A percentile compares a stretch with the other conserved stretches of the same genome.
Evolutionary conservation across 495 filamentous ascomycete species (phyloP).

Genomic region (Cryomyces minteri): DNA sequence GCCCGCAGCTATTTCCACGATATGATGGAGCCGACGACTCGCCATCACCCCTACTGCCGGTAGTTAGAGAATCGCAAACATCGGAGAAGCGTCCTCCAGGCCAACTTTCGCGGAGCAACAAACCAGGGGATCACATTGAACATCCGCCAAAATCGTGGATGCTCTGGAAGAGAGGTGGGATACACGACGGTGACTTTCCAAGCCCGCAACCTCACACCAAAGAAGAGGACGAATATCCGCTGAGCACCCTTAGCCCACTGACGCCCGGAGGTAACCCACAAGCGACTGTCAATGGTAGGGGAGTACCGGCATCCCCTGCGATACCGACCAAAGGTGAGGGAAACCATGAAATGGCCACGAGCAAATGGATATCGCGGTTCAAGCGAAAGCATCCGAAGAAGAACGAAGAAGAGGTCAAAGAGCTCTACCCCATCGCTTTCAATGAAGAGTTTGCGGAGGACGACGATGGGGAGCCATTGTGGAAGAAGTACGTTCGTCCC

Average conservation of each 20-base stretch:
- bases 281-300: background rate
- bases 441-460: constrained; percentile 45
- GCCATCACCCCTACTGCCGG: no score
- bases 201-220: constrained; percentile 24
- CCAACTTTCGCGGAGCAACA: background rate
- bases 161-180: constrained; percentile 9
- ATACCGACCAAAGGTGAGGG: background rate
- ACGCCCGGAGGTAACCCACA: background rate
- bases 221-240: constrained; percentile 27
- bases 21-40: no score
- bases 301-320: background rate
- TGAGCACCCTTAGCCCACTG: constrained; percentile 1
- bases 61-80: no score
- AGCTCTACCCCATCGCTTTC: constrained; percentile 50
- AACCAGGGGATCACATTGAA: background rate
- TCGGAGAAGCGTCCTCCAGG: background rate
- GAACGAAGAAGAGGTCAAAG: constrained; percentile 18
- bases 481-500: constrained; percentile 64
- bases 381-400: background rate
- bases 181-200: constrained; percentile 15
- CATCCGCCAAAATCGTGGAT: constrained; percentile 2
- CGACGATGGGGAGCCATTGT: constrained; percentile 48
- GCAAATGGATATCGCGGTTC: background rate
- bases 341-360: constrained; percentile 4
- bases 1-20: no score